phyloP scores from a whole-genome alignment of 2,329 filamentous ascomycete species.

The Apiospora sp. region DNA sequence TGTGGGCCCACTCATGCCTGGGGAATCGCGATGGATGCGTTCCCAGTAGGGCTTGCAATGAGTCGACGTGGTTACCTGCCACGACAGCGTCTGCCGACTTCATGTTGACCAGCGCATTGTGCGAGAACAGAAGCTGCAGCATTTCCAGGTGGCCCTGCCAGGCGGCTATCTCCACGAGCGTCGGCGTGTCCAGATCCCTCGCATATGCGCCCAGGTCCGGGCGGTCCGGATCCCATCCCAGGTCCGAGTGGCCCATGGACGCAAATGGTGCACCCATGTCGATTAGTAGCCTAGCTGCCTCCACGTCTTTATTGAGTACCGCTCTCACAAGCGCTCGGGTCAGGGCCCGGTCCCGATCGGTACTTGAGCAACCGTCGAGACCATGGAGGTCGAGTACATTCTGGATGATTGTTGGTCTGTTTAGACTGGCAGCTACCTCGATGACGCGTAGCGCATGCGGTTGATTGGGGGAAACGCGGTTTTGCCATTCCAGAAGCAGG shows the following conservation, averaged over 20 bases:
- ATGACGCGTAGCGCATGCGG: neutral
- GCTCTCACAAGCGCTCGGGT: neutral
- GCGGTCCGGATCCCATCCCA: too few species aligned
- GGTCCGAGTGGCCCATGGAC: neutral
- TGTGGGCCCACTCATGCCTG: neutral
- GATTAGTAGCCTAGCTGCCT: neutral
- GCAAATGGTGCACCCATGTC: neutral
- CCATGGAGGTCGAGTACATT: neutral
- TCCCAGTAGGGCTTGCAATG: neutral
- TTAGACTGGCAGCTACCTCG: neutral
- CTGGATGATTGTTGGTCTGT: neutral
- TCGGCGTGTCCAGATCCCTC: neutral
- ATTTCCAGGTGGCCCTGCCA: neutral
- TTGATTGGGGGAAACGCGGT: neutral
- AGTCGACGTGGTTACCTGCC: neutral
- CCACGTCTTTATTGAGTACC: neutral
- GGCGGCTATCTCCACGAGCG: neutral
- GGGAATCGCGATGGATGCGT: too few species aligned
- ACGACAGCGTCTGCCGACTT: neutral
- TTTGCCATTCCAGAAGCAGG: neutral
- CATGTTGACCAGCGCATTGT: neutral
- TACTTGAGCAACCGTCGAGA: too few species aligned
- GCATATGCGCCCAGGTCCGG: neutral
- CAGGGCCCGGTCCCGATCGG: neutral
- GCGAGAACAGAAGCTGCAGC: neutral